Base-by-base conservation (phyloP, 108 stramenopile genomes). In the Nitzschia sp. region DNA sequence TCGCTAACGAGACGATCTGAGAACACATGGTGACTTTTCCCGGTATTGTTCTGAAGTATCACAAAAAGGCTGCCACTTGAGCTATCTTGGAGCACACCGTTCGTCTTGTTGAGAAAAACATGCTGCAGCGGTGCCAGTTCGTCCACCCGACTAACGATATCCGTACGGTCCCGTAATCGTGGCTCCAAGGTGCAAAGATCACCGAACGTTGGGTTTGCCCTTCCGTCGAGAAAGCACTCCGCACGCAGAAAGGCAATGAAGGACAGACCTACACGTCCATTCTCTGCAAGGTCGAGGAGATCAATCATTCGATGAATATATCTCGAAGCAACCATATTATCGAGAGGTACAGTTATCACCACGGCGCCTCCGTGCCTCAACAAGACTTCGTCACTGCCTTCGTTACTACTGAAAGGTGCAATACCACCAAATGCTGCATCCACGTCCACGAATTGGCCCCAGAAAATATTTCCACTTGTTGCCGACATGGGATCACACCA, bases 341-440 rank as follows among this genome's bases (percentile, higher is more conserved):
- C 93, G 2, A 85, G 76, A 29, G 93, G 90, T 2, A 77, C 56
- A 21, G 88, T 62, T 2, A 87, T 85, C 21, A 79, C 68, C 15
- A 82, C 80, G 33, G 87, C 84, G 27, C 85, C 85, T 38, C 87
- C 88, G 34, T 70, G 58, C 11, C 59, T 46, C 30, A 54, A 25
- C 34, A 84, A 48, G 1, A 76, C 33, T 9, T 70, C 70, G 46
- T 93, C 87, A 6, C 67, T 79, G 18, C 68, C 69, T 18, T 79
- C 80, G 32, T 79, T 71, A 53, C 75, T 84, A 0, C 84, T 82
- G 65, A 92, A 95, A 21, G 89, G 85, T 25, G 69, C 53, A 8
- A 86, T 29, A 30, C 89, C 89, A 33, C 90, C 90, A 61, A 95
- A 95, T 15, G 72, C 54, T 42, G 58, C 46, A 66, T 95, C 91